phyloP scores from a whole-genome alignment of 768 basidiomycete species.

The Suillus luteus region DNA sequence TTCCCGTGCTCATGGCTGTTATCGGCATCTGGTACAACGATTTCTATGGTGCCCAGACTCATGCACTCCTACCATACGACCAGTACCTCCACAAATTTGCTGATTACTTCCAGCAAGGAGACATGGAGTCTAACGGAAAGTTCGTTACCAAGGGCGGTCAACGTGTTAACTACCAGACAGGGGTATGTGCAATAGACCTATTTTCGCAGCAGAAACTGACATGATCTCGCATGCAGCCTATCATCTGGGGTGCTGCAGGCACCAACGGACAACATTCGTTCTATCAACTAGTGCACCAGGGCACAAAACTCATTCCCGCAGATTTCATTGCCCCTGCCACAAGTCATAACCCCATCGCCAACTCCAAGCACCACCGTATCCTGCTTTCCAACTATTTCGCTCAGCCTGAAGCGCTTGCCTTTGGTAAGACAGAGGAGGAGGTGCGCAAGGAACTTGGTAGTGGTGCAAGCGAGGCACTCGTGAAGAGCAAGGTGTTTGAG shows the following conservation, averaged over 20 bases:
- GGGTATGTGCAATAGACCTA: conserved; percentile 53
- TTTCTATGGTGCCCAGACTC: conserved; percentile 96
- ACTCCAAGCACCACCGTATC: conserved; percentile 95
- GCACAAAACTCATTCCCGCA: conserved; percentile 88
- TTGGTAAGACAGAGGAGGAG: conserved; percentile 93
- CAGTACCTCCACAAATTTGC: conserved; percentile 99
- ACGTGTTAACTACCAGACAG: conserved; percentile 94
- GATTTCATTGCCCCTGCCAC: conserved; percentile 92
- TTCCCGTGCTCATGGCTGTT: conserved; percentile 88
- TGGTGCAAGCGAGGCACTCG: conserved; percentile 76
- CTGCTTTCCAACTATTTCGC: conserved; percentile 98
- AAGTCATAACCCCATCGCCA: conserved; percentile 83
- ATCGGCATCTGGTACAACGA: conserved; percentile 99
- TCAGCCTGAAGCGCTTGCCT: conserved; percentile 95
- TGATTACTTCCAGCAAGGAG: conserved; percentile 99
- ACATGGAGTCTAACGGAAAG: conserved; percentile 99
- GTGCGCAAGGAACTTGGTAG: conserved; percentile 71
- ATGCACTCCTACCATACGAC: conserved; percentile 94
- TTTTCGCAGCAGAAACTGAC: conserved; percentile 4
- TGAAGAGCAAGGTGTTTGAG: conserved; percentile 98
- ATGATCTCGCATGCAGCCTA: conserved; percentile 57
- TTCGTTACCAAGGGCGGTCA: conserved; percentile 91
- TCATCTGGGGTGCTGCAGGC: conserved; percentile 98
- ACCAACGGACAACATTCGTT: conserved; percentile 99
- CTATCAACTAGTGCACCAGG: conserved; percentile 96